phyloP scores from a whole-genome alignment of 208 protist species.

The Wallacemonas rigidus region DNA sequence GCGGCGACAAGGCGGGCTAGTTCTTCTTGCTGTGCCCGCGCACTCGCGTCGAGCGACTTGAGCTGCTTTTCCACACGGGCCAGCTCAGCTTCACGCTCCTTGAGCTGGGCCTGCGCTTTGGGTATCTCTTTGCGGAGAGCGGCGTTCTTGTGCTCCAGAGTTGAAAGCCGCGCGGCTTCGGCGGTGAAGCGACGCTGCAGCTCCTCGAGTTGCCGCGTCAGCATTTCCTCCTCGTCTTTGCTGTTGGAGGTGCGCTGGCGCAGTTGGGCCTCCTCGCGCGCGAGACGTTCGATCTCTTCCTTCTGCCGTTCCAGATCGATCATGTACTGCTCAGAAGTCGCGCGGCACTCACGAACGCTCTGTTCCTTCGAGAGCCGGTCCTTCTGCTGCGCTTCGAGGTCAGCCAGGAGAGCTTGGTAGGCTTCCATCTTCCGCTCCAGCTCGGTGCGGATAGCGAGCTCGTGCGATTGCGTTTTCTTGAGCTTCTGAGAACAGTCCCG shows the following conservation, averaged over 20 bases:
- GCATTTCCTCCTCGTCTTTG: conserved; percentile 41
- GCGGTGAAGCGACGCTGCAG: conserved; percentile 69
- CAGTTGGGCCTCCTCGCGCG: conserved; percentile 45
- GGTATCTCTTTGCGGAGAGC: conserved; percentile 83
- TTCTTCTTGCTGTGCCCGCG: conserved; percentile 65
- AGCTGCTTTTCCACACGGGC: conserved; percentile 33
- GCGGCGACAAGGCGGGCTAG: conserved; percentile 48
- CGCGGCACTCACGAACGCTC: conserved; percentile 89
- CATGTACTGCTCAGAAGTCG: conserved; percentile 57
- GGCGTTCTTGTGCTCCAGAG: conserved; percentile 84
- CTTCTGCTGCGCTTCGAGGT: conserved; percentile 66
- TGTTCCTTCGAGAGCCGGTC: conserved; percentile 88
- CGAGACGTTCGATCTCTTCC: conserved; percentile 36
- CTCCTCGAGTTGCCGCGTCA: conserved; percentile 66
- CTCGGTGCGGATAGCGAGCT: conserved; percentile 25
- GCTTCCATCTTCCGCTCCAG: conserved; percentile 42
- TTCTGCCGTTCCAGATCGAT: conserved; percentile 53
- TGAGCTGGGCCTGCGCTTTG: conserved; percentile 73
- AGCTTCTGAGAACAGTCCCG: conserved; percentile 23
- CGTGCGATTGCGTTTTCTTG: conserved; percentile 13
- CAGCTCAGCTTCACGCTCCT: conserved; percentile 79
- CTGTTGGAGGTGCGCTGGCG: conserved; percentile 32
- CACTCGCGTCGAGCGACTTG: conserved; percentile 37
- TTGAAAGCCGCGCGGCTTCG: conserved; percentile 77
- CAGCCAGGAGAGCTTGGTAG: conserved; percentile 63